Evolutionary conservation across 768 basidiomycete genomes (phyloP).

Genomic region (Lactarius sanguifluus): DNA sequence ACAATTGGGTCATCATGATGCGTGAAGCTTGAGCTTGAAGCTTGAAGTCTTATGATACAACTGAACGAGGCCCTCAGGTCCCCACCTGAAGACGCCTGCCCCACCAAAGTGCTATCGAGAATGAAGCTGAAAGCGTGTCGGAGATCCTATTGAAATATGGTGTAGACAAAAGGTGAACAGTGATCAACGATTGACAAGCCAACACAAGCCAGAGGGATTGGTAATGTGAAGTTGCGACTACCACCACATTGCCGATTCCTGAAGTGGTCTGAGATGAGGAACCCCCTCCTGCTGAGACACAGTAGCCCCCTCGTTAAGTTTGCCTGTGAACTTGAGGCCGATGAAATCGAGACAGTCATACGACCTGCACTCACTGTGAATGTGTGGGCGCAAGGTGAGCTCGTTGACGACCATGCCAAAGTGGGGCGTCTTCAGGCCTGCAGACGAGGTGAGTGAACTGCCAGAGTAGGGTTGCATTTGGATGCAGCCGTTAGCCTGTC

Average conservation of each 20-base stretch:
- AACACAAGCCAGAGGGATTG: no score
- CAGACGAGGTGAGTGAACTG: slow-evolving; percentile 80
- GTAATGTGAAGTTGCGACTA: neutral
- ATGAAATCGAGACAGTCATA: slow-evolving; percentile 64
- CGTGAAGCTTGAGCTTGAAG: no score
- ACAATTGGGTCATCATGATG: no score
- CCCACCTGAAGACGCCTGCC: no score
- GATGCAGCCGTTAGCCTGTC: neutral
- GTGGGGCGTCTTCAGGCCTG: slow-evolving; percentile 85
- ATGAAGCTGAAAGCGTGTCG: no score
- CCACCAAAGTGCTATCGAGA: no score
- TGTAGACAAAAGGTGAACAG: no score
- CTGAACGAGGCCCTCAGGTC: no score
- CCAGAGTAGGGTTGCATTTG: neutral
- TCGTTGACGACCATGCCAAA: slow-evolving; percentile 53
- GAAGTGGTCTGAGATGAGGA: slow-evolving; percentile 79
- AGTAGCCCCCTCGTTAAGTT: slow-evolving; percentile 59
- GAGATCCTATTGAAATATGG: no score
- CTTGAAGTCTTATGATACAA: no score
- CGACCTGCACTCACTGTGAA: slow-evolving; percentile 73
- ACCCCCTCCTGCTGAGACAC: slow-evolving; percentile 44
- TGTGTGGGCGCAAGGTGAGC: slow-evolving; percentile 49
- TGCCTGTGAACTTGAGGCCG: slow-evolving; percentile 90
- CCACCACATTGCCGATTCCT: slow-evolving; percentile 55
- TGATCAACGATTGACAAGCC: no score